Conservation (phyloP, 768 basidiomycete genomes). For the Mycena polygramma region DNA sequence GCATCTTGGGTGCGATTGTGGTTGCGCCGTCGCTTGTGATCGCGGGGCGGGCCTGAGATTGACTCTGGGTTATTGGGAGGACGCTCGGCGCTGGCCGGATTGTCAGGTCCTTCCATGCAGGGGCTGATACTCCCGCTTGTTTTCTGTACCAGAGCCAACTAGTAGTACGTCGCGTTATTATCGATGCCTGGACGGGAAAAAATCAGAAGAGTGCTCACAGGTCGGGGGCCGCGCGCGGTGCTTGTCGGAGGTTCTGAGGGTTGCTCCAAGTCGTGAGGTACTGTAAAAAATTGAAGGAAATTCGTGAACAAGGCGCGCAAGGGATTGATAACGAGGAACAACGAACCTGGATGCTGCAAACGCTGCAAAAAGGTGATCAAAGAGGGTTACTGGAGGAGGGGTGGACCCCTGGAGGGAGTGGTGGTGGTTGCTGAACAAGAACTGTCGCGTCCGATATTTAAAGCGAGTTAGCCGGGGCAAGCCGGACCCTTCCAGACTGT, state of each 20-base stretch:
- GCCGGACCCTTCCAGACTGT: neutral
- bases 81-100: conserved; percentile 33
- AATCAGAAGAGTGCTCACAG: neutral
- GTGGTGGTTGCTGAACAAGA: neutral
- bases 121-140: conserved; percentile 10
- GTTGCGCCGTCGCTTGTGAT: conserved; percentile 22
- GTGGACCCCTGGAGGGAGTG: neutral
- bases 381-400: conserved; percentile 1
- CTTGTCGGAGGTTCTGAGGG: neutral
- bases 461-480: neutral
- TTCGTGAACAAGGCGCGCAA: neutral
- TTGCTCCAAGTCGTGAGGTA: neutral
- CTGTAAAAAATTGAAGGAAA: neutral
- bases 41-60: conserved; percentile 30
- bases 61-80: conserved; percentile 24
- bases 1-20: conserved; percentile 27
- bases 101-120: conserved; percentile 37
- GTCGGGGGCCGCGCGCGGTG: neutral
- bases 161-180: neutral
- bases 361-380: neutral
- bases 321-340: neutral
- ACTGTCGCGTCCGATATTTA: neutral
- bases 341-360: conserved; percentile 7
- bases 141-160: conserved; percentile 27
- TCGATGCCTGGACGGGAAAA: neutral